These are phyloP conservation scores for Brassica hybrid DNA, from an alignment of 441 rosid species.

Conservation along the genomic window DNA sequence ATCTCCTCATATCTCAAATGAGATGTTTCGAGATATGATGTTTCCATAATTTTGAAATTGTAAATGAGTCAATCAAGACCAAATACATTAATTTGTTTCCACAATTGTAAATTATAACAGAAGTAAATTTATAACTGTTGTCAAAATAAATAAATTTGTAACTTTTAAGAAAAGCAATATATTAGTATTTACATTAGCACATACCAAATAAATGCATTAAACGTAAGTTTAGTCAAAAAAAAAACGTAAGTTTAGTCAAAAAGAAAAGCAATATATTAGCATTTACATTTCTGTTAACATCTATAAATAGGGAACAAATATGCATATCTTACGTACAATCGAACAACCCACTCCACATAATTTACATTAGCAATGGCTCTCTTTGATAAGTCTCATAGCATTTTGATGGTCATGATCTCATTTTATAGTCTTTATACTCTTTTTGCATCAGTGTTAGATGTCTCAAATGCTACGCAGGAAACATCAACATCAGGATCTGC, in stretches of 20 bases:
- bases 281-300: neutral
- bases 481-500: neutral
- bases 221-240: neutral
- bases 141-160: neutral
- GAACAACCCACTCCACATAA: neutral
- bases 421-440: conserved; percentile 7
- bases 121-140: neutral
- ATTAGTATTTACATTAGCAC: neutral
- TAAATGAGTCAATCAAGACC: neutral
- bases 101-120: neutral
- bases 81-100: neutral
- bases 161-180: neutral
- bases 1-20: neutral
- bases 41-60: neutral
- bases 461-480: neutral
- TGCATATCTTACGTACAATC: neutral
- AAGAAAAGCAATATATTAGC: no score
- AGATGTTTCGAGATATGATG: neutral
- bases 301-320: conserved; percentile 10
- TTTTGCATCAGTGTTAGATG: conserved; percentile 10
- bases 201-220: conserved; percentile 21
- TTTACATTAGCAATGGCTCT: conserved; percentile 23
- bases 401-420: conserved; percentile 13
- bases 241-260: neutral
- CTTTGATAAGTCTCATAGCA: neutral